Evolutionary conservation across 2,329 filamentous ascomycete genomes (phyloP).

Genomic region (Conoideocrella luteorostrata): DNA sequence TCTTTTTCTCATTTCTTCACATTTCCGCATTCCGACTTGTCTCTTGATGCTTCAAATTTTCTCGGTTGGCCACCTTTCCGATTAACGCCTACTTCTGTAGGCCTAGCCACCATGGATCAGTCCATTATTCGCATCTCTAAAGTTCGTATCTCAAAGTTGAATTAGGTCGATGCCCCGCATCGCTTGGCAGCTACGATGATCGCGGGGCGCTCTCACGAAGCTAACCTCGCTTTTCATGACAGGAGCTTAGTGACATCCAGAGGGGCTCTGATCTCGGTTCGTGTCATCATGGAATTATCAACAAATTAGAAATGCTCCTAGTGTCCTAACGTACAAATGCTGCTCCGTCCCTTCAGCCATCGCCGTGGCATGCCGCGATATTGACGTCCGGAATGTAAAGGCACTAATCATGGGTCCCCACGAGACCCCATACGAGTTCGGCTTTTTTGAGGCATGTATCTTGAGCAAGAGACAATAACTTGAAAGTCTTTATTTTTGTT

Average conservation of each 20-base stretch:
- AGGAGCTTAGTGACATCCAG: conserved; percentile 85
- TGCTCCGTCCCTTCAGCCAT: conserved; percentile 53
- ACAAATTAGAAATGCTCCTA: too few relatives aligned
- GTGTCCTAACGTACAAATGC: too few relatives aligned
- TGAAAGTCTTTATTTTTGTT: not conserved
- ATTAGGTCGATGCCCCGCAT: conserved; percentile 8
- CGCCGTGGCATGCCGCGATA: conserved; percentile 79
- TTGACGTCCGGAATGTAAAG: conserved; percentile 80
- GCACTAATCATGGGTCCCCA: conserved; percentile 88
- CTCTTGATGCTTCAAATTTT: not conserved
- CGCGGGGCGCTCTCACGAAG: conserved; percentile 1
- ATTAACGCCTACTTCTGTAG: not conserved
- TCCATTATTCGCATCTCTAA: conserved; percentile 83
- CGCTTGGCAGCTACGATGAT: conserved; percentile 11
- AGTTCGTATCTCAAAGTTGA: conserved; percentile 46
- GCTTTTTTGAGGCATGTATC: conserved; percentile 78
- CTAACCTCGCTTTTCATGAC: conserved; percentile 10
- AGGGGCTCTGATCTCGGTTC: conserved; percentile 76
- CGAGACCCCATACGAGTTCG: conserved; percentile 93
- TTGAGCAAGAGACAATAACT: not conserved
- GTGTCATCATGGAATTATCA: conserved; percentile 26
- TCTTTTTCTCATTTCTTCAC: not conserved
- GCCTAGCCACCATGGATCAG: conserved; percentile 51
- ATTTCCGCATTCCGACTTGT: not conserved
- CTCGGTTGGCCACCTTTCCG: not conserved